phyloP scores from a whole-genome alignment of 2,329 filamentous ascomycete species.

The Claviceps paspali region DNA sequence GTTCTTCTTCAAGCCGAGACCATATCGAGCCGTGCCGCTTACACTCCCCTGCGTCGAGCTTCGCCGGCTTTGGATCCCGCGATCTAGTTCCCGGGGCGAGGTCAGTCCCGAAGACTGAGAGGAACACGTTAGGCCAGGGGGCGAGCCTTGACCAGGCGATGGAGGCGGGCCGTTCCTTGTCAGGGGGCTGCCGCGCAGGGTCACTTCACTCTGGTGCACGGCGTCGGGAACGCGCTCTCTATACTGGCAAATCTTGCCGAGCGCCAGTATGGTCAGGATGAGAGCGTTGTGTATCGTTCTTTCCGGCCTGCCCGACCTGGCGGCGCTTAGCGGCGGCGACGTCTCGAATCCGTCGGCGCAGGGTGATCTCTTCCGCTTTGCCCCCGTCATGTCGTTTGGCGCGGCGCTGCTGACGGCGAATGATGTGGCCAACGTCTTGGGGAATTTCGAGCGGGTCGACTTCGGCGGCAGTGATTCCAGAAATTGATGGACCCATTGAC shows the following conservation, averaged over 20 bases:
- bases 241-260: slow-evolving; percentile 65
- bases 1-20: slow-evolving; percentile 35
- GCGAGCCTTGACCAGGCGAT: slow-evolving; percentile 41
- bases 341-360: slow-evolving; percentile 19
- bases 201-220: slow-evolving; percentile 23
- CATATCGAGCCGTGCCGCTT: slow-evolving; percentile 11
- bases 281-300: slow-evolving; percentile 67
- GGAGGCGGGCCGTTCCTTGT: slow-evolving; percentile 35
- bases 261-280: slow-evolving; percentile 65
- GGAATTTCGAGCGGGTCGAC: slow-evolving; percentile 11
- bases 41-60: slow-evolving; percentile 32
- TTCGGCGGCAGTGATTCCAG: slow-evolving; percentile 28
- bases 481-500: slow-evolving; percentile 37
- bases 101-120: slow-evolving; percentile 34
- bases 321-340: slow-evolving; percentile 14
- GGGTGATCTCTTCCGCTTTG: slow-evolving; percentile 43
- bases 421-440: slow-evolving; percentile 15
- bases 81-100: slow-evolving; percentile 37
- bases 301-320: slow-evolving; percentile 35
- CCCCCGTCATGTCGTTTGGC: slow-evolving; percentile 16
- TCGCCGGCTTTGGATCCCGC: slow-evolving; percentile 29
- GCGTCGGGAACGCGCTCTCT: slow-evolving; percentile 41
- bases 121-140: slow-evolving; percentile 28
- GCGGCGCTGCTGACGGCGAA: slow-evolving; percentile 18
- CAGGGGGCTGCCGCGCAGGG: slow-evolving; percentile 20